Evolutionary conservation across 805 yeast species (phyloP).

Genomic region (Lipomyces chichibuensis): DNA sequence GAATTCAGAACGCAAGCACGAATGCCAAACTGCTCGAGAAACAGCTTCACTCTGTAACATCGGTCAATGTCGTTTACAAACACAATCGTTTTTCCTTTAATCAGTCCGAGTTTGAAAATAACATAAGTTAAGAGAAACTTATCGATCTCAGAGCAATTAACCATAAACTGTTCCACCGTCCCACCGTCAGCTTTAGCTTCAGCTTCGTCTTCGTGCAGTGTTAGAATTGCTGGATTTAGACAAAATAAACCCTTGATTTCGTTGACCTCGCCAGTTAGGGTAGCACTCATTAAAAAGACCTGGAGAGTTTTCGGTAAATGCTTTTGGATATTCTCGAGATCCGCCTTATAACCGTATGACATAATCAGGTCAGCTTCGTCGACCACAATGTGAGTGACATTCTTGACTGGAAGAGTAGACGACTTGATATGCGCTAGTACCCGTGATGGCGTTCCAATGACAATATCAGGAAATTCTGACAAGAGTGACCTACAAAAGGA

Average conservation of each 20-base stretch:
- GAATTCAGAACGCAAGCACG: conserved; percentile 85
- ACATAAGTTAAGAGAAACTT: conserved; percentile 89
- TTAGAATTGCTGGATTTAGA: conserved; percentile 59
- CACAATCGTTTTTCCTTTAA: conserved; percentile 86
- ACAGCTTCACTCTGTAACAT: conserved; percentile 88
- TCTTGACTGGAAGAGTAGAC: conserved; percentile 52
- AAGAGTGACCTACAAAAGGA: conserved; percentile 57
- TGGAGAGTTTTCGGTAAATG: conserved; percentile 79
- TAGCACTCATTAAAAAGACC: conserved; percentile 94
- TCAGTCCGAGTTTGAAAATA: conserved; percentile 81
- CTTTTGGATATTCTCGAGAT: conserved; percentile 65
- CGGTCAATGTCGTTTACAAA: conserved; percentile 95
- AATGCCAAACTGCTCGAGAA: conserved; percentile 92
- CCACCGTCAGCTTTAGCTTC: conserved; percentile 50
- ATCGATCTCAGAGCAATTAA: conserved; percentile 84
- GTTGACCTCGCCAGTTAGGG: conserved; percentile 83
- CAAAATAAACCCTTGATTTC: conserved; percentile 77
- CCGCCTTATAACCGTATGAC: conserved; percentile 89
- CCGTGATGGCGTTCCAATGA: conserved; percentile 86
- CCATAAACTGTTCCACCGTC: conserved; percentile 81
- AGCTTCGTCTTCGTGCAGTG: conserved; percentile 68
- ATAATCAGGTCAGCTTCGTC: conserved; percentile 94
- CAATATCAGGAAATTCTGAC: conserved; percentile 73
- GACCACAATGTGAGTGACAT: conserved; percentile 72
- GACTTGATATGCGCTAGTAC: conserved; percentile 55